Conservation (phyloP, 176 grass and related monocot genomes). For the Tillandsia leiboldiana region DNA sequence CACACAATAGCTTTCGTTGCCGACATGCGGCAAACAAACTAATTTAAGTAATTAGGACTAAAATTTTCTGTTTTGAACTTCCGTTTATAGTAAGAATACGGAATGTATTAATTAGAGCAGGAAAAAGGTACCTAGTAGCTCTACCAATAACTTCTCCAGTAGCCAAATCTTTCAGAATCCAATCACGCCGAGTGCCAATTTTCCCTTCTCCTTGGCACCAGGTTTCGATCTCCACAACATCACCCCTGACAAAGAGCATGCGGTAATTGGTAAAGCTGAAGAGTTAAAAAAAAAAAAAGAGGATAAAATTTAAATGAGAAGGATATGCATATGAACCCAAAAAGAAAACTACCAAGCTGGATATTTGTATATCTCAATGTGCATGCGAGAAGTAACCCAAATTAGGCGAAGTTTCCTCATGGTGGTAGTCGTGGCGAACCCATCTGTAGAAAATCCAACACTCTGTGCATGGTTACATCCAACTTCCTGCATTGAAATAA, state of each 20-base stretch:
- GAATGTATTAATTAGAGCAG: background rate
- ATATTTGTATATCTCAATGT: slow-evolving; percentile 98
- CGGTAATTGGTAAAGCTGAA: background rate
- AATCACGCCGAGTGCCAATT: slow-evolving; percentile 91
- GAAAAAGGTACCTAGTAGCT: slow-evolving; percentile 73
- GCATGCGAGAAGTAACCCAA: slow-evolving; percentile 95
- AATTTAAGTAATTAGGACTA: too few relatives aligned
- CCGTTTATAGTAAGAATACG: too few relatives aligned
- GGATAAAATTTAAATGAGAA: slow-evolving; percentile 10
- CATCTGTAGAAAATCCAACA: slow-evolving; percentile 91
- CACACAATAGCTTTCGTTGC: too few relatives aligned
- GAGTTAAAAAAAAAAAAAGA: background rate
- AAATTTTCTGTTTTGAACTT: too few relatives aligned
- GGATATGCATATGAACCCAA: background rate
- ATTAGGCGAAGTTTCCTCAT: slow-evolving; percentile 93
- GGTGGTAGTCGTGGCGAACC: slow-evolving; percentile 86
- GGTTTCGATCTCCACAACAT: slow-evolving; percentile 93
- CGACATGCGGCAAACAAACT: too few relatives aligned
- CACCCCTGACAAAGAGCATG: slow-evolving; percentile 49
- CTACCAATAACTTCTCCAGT: slow-evolving; percentile 93
- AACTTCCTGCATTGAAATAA: slow-evolving; percentile 52
- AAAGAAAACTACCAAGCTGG: slow-evolving; percentile 64
- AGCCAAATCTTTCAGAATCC: slow-evolving; percentile 85
- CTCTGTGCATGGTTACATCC: slow-evolving; percentile 94
- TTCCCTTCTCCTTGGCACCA: slow-evolving; percentile 97